Evolutionary conservation across 1,284 basidiomycete species (phyloP).

Genomic region (Moesziomyces globuligerus): DNA sequence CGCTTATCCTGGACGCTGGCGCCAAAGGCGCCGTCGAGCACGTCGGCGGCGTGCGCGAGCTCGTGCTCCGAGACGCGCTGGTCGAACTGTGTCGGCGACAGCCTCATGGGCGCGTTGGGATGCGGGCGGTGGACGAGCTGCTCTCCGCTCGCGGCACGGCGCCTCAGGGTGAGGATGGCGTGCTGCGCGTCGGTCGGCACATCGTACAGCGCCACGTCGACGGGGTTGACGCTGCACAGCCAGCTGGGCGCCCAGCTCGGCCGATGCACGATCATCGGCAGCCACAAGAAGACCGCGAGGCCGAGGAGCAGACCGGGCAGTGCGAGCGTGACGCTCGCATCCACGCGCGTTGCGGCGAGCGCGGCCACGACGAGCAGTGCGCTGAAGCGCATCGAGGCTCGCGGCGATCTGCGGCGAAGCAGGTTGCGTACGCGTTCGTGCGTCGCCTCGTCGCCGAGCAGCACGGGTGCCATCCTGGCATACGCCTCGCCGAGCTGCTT

Average conservation of each 20-base stretch:
- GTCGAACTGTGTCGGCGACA: conserved; percentile 28
- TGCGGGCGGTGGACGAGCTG: conserved; percentile 18
- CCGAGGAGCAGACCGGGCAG: conserved; percentile 41
- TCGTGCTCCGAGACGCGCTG: conserved; percentile 23
- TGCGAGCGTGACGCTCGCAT: conserved; percentile 7
- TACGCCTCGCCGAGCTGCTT: conserved; percentile 30
- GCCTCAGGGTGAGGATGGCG: conserved; percentile 40
- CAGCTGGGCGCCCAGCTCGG: conserved; percentile 37
- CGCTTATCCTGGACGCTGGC: conserved; percentile 1
- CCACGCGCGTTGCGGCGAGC: conserved; percentile 9
- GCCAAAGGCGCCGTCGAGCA: conserved; percentile 22
- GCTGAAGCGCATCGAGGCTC: conserved; percentile 33
- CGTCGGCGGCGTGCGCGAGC: conserved; percentile 20
- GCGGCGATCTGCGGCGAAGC: conserved; percentile 27
- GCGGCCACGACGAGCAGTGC: conserved; percentile 13
- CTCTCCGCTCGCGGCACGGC: conserved; percentile 38
- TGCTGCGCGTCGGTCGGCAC: conserved; percentile 55
- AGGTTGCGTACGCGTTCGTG: conserved; percentile 50
- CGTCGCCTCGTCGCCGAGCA: conserved; percentile 28
- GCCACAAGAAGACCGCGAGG: conserved; percentile 39
- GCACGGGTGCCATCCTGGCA: conserved; percentile 8
- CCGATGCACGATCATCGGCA: conserved; percentile 40
- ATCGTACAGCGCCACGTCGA: conserved; percentile 49
- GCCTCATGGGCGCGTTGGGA: neutral
- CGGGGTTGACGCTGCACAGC: conserved; percentile 15